A percentile compares a stretch with the other conserved stretches of the same genome.
Conservation (phyloP, 257 asterid genomes). For the Thymus quinquecostatus region DNA sequence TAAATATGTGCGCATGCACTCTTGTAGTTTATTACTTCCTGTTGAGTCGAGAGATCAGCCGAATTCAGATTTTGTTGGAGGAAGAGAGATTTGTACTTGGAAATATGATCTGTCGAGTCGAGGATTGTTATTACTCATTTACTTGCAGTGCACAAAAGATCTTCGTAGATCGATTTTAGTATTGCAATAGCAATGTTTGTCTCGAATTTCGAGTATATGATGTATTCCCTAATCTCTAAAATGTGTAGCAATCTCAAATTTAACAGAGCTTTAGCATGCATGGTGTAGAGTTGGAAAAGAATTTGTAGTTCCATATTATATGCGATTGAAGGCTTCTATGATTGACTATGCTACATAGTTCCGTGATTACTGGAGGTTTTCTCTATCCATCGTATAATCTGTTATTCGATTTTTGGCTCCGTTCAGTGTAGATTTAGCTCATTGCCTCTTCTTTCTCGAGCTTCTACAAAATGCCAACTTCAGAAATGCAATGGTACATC, state of each 20-base stretch:
- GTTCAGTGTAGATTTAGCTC: slow-evolving; percentile 80
- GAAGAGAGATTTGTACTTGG: background rate
- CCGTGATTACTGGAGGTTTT: background rate
- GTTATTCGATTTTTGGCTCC: slow-evolving; percentile 32
- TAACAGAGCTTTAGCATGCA: too few relatives aligned
- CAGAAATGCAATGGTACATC: slow-evolving; percentile 97
- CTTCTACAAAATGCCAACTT: slow-evolving; percentile 84
- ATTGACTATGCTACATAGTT: too few relatives aligned
- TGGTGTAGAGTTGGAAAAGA: too few relatives aligned
- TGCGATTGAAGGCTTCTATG: too few relatives aligned
- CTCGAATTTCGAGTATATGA: too few relatives aligned
- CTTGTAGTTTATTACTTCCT: background rate
- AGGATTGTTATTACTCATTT: background rate
- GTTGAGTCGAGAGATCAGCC: background rate
- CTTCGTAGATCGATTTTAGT: background rate
- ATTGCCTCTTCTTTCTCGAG: slow-evolving; percentile 90
- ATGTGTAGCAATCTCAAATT: too few relatives aligned
- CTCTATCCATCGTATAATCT: background rate
- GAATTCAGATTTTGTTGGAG: background rate
- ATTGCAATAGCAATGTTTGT: too few relatives aligned
- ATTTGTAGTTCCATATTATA: too few relatives aligned
- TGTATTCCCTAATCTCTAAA: too few relatives aligned
- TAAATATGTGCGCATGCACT: background rate
- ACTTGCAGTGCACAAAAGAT: background rate
- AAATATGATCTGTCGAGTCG: background rate